Evolutionary conservation across 257 asterid species (phyloP), one percentile per base, ranked within the genome.

Genomic region (Gentiana macrophylla): DNA sequence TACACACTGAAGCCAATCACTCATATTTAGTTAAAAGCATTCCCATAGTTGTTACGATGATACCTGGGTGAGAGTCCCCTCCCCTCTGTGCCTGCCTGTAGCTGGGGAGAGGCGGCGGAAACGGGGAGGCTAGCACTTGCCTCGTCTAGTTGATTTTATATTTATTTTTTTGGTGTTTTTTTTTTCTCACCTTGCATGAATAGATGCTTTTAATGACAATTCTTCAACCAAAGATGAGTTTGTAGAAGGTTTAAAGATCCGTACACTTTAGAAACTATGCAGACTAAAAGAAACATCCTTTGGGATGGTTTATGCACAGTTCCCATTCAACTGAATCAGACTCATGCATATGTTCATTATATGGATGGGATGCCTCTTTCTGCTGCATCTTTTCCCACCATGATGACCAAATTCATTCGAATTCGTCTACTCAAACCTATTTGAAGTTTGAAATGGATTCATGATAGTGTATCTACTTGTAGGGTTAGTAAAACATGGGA

Each of bases 321-420:
- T 59, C 65, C 72, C 15, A 62, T 60, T 51, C 88, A 78, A 24
- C 35, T 56, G 58, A 48, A 50, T 44, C 35, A 45, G 7, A 12
- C 51, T 68, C 67, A 60, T 9, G 51, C 60, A 32, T 59, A 60
- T 3, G 77, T 55, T 62, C 71, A 43, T 8, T 65, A 67, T 64
- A 61, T 73, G 66, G 79, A 66, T 38, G 79, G 73, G 37, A 36
- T 62, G 57, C 65, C 80, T 47, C 41, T 69, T 41, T 55, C 81
- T 56, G 61, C 51, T 34, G 47, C 61, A 52, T 64, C 73, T 38
- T 48, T 65, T 36, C 68, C 70, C 52, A 53, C 3, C 56, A 6
- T 12, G 82, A 72, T 43, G 63, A 68, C 65, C 72, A 37, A 3
- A 68, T 58, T 4, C 70, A 72, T 59, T 57, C 51, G 52, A 64